Conservation (phyloP, 331 rosid species). For the Quercus phellos region DNA sequence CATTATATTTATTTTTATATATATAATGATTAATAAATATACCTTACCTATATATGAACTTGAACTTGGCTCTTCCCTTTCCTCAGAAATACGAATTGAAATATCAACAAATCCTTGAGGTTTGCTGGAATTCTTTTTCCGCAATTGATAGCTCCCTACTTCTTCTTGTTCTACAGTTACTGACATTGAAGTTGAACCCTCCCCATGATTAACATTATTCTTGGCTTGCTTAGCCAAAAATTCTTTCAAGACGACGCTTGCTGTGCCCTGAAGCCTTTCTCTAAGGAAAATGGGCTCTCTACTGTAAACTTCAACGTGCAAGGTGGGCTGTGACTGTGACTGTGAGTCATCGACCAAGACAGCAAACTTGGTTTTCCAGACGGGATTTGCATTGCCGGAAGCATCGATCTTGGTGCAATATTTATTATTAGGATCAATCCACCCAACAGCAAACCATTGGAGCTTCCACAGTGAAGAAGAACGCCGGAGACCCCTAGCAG, state of each 20-base stretch:
- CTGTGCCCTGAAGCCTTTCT: constrained; percentile 71
- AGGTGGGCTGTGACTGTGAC: constrained; percentile 38
- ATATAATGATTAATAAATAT: not conserved
- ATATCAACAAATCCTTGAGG: constrained; percentile 68
- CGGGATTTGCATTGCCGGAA: constrained; percentile 68
- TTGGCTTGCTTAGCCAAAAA: constrained; percentile 53
- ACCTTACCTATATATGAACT: constrained; percentile 31
- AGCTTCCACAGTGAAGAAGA: constrained; percentile 67
- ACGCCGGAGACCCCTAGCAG: constrained; percentile 67
- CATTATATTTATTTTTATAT: not conserved
- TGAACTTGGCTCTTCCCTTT: constrained; percentile 42
- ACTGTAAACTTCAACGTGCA: constrained; percentile 66
- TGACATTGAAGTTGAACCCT: constrained; percentile 37
- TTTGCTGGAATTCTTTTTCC: constrained; percentile 51
- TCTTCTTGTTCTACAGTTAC: constrained; percentile 52
- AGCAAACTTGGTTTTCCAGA: constrained; percentile 73
- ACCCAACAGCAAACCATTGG: constrained; percentile 82
- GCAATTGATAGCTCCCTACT: constrained; percentile 66
- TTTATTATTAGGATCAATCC: constrained; percentile 67
- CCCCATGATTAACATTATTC: constrained; percentile 15
- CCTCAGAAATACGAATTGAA: constrained; percentile 48
- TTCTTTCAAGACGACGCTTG: constrained; percentile 52
- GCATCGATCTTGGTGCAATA: constrained; percentile 75
- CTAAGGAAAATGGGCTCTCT: constrained; percentile 66
- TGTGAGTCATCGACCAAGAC: constrained; percentile 48